Percentiles rank a stretch among this genome's conserved stretches.
These are phyloP conservation scores for Solanum piurae DNA, from an alignment of 257 asterid species.

Conservation along the genomic window DNA sequence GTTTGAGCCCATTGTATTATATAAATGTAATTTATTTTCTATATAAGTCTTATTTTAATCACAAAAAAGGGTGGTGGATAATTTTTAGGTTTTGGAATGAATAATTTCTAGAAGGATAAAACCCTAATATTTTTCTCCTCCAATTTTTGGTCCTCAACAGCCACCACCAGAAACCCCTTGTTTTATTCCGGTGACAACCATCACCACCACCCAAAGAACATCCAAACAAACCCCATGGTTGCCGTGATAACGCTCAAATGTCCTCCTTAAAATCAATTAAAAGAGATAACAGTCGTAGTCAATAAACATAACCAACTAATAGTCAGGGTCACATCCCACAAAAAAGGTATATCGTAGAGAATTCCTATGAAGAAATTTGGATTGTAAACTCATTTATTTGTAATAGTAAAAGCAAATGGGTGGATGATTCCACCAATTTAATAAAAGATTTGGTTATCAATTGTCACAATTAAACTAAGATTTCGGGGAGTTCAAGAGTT, in stretches of 20 bases:
- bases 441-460: neutral
- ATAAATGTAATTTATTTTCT: neutral
- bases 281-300: neutral
- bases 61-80: neutral
- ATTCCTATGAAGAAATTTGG: neutral
- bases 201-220: neutral
- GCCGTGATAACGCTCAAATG: neutral
- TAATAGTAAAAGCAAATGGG: neutral
- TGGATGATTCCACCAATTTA: neutral
- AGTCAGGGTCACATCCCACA: neutral
- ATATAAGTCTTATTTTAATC: neutral
- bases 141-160: neutral
- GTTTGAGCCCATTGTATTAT: neutral
- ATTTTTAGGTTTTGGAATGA: neutral
- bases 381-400: neutral
- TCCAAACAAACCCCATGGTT: neutral
- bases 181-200: no score
- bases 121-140: neutral
- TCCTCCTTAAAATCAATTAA: neutral
- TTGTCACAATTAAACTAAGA: no score
- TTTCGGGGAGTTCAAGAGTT: neutral
- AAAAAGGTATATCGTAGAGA: neutral
- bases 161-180: no score
- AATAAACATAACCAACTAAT: neutral
- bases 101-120: neutral